Evolutionary conservation across 2,329 filamentous ascomycete genomes (phyloP).

Genomic region (Colletotrichum spinosum): DNA sequence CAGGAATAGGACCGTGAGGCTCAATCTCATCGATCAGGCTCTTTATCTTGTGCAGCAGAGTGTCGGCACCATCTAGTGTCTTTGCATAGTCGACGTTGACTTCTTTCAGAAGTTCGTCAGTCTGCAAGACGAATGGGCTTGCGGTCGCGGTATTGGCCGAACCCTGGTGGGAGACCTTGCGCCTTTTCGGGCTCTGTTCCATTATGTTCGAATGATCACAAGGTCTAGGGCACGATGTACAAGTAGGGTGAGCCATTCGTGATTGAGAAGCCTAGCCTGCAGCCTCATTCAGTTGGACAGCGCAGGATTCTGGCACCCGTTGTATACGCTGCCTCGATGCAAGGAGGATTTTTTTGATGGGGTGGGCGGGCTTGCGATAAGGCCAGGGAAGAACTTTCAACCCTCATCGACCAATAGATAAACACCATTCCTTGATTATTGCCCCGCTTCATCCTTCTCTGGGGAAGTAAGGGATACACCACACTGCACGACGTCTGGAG

Average conservation of each 20-base stretch:
- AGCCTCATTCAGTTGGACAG: too few species aligned
- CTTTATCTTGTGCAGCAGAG: conserved; percentile 64
- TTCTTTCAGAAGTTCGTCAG: conserved; percentile 69
- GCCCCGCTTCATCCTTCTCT: too few species aligned
- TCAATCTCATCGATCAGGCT: conserved; percentile 62
- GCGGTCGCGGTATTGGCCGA: conserved; percentile 57
- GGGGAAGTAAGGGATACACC: too few species aligned
- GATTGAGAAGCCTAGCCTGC: background rate
- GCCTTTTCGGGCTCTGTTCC: conserved; percentile 61
- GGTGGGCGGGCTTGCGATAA: conserved; percentile 35
- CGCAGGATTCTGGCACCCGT: background rate
- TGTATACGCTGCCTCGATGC: background rate
- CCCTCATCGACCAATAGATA: conserved; percentile 34
- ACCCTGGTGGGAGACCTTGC: conserved; percentile 58
- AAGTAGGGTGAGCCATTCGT: conserved; percentile 10
- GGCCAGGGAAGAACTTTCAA: conserved; percentile 37
- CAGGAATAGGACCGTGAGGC: conserved; percentile 61
- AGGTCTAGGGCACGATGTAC: background rate
- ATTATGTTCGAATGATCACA: conserved; percentile 45
- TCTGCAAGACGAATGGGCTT: conserved; percentile 69
- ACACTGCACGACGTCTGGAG: too few species aligned
- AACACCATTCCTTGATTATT: background rate
- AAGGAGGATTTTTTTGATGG: conserved; percentile 33
- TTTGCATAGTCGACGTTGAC: conserved; percentile 64
- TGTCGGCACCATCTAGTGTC: conserved; percentile 60